Evolutionary conservation across 306 rosid genomes (phyloP).

Genomic region (Casuarina glauca): DNA sequence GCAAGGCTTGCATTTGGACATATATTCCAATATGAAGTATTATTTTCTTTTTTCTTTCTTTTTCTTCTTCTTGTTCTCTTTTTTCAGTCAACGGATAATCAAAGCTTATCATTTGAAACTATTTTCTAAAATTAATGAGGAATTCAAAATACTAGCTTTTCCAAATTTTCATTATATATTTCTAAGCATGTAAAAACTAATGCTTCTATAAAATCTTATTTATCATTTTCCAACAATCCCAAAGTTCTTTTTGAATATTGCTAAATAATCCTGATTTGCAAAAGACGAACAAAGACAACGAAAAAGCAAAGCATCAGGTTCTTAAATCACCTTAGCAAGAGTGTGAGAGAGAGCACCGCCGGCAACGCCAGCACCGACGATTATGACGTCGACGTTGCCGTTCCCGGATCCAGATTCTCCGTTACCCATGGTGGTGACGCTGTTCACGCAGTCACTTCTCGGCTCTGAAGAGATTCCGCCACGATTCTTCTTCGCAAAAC

Average conservation of each 20-base stretch:
- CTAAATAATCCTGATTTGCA: no score
- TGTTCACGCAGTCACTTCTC: constrained; percentile 33
- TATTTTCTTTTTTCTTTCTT: background rate
- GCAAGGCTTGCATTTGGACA: background rate
- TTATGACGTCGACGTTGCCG: constrained; percentile 58
- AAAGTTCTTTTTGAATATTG: no score
- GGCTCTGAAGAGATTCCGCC: constrained; percentile 23
- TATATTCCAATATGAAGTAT: background rate
- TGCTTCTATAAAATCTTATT: no score
- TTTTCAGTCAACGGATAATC: no score
- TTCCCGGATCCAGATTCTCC: constrained; percentile 61
- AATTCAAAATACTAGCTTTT: no score
- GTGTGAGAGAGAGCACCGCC: constrained; percentile 94
- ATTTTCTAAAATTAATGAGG: no score
- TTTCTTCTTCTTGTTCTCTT: no score
- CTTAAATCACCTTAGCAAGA: constrained; percentile 69
- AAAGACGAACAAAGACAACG: background rate
- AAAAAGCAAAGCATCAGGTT: background rate
- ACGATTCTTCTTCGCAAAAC: constrained; percentile 25
- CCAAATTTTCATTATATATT: no score
- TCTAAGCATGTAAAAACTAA: no score
- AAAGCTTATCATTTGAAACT: no score
- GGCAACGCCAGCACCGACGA: constrained; percentile 97
- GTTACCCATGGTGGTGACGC: constrained; percentile 37
- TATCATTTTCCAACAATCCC: no score